phyloP scores from a whole-genome alignment of 2,329 filamentous ascomycete genomes.

The Fusarium neocosmosporiellum region DNA sequence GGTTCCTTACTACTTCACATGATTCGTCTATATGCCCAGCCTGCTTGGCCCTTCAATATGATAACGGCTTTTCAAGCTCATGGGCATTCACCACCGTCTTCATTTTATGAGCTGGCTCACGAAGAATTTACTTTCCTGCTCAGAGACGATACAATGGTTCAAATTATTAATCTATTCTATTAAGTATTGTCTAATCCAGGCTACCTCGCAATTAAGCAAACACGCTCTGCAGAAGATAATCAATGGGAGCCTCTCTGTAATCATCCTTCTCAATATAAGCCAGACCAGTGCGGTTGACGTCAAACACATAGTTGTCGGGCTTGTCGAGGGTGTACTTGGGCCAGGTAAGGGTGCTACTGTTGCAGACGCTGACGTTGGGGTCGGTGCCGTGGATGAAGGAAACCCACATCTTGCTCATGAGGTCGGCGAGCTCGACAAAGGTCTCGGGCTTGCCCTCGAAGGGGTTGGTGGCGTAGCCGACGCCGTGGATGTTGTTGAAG shows the following conservation, averaged over 20 bases:
- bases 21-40: neutral
- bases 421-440: conserved; percentile 51
- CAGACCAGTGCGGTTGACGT: conserved; percentile 56
- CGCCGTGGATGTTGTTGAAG: conserved; percentile 57
- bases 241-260: conserved; percentile 56
- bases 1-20: neutral
- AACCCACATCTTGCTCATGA: conserved; percentile 65
- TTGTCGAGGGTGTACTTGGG: conserved; percentile 54
- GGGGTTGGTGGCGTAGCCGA: conserved; percentile 52
- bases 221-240: conserved; percentile 47
- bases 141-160: neutral
- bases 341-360: conserved; percentile 48
- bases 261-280: conserved; percentile 57
- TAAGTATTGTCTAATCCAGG: neutral
- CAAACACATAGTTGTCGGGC: conserved; percentile 61
- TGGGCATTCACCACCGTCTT: neutral
- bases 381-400: conserved; percentile 50
- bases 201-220: conserved; percentile 2
- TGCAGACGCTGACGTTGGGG: conserved; percentile 48
- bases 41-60: neutral
- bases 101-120: neutral
- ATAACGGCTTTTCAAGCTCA: neutral
- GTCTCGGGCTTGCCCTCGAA: conserved; percentile 55
- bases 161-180: neutral
- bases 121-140: neutral